A percentile compares a stretch with the other conserved stretches of the same genome.
Evolutionary conservation across 2,329 filamentous ascomycete species (phyloP).

Genomic region (Neocatenulostroma microsporum): DNA sequence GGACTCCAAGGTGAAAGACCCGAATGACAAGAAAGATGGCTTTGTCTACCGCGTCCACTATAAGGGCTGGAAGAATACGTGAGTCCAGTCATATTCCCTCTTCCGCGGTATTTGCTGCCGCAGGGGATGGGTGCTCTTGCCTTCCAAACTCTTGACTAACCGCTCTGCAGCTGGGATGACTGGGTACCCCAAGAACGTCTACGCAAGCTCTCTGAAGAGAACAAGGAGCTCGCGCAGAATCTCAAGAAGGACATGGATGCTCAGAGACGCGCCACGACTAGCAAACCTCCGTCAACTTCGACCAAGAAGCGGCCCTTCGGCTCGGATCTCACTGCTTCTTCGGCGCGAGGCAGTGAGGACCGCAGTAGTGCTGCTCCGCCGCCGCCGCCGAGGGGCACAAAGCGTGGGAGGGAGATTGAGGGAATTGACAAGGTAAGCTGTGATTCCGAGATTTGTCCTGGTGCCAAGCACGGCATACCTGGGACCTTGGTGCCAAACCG

Average conservation of each 20-base stretch:
- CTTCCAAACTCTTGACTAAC: too few species aligned
- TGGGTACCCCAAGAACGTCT: constrained; percentile 93
- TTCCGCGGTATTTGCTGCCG: too few species aligned
- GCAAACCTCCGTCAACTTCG: constrained; percentile 35
- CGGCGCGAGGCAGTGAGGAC: constrained; percentile 69
- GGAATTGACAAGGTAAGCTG: constrained; percentile 61
- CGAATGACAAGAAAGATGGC: constrained; percentile 60
- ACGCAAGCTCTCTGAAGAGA: constrained; percentile 89
- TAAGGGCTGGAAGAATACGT: constrained; percentile 99
- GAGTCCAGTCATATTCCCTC: constrained; percentile 43
- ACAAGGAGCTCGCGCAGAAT: constrained; percentile 76
- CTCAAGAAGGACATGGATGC: constrained; percentile 61
- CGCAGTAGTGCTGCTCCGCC: constrained; percentile 55
- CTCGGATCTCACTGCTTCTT: constrained; percentile 49
- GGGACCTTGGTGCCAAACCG: too few species aligned
- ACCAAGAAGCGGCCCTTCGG: constrained; percentile 49
- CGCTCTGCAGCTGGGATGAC: constrained; percentile 92
- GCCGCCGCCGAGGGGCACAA: constrained; percentile 58
- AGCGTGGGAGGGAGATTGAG: constrained; percentile 71
- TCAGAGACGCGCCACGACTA: constrained; percentile 42
- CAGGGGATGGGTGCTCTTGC: too few species aligned
- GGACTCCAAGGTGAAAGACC: constrained; percentile 59
- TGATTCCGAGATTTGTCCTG: background rate
- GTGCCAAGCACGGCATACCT: too few species aligned
- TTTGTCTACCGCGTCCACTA: constrained; percentile 93